A percentile compares a stretch with the other conserved stretches of the same genome.
Evolutionary conservation across 2,329 filamentous ascomycete genomes (phyloP).

Genomic region (Ceratocystiopsis minuta): DNA sequence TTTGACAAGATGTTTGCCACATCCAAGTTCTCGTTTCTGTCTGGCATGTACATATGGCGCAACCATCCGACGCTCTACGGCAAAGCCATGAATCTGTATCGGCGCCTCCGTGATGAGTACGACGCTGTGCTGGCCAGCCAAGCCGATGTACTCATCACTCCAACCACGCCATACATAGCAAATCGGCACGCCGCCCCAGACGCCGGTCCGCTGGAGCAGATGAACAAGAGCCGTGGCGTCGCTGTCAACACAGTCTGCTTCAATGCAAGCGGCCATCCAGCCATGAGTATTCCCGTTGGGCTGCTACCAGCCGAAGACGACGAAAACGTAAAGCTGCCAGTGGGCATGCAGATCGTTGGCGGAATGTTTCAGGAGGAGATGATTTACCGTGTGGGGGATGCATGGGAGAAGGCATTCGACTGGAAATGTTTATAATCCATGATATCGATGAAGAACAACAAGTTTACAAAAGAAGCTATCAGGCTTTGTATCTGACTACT

Average conservation of each 20-base stretch:
- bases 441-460: no score
- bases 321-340: slow-evolving; percentile 14
- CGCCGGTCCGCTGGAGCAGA: slow-evolving; percentile 5
- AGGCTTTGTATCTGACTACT: no score
- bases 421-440: no score
- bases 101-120: slow-evolving; percentile 20
- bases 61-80: slow-evolving; percentile 16
- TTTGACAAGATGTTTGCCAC: slow-evolving; percentile 5
- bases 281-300: slow-evolving; percentile 7
- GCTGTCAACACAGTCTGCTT: slow-evolving; percentile 7
- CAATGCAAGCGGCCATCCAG: slow-evolving; percentile 8
- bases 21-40: slow-evolving; percentile 17
- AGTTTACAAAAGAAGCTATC: no score
- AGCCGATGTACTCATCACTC: slow-evolving; percentile 24
- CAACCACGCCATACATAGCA: slow-evolving; percentile 13
- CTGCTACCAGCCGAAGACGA: slow-evolving; percentile 4
- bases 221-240: slow-evolving; percentile 2
- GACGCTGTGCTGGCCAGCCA: slow-evolving; percentile 16
- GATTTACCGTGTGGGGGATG: slow-evolving; percentile 8
- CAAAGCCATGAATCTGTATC: slow-evolving; percentile 22
- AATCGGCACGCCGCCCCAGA: slow-evolving; percentile 4
- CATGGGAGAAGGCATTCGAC: slow-evolving; percentile 9
- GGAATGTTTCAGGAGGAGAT: slow-evolving; percentile 18
- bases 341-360: slow-evolving; percentile 21
- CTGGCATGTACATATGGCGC: slow-evolving; percentile 20